phyloP scores from a whole-genome alignment of 345 rosid species.

The Pistacia integerrima region DNA sequence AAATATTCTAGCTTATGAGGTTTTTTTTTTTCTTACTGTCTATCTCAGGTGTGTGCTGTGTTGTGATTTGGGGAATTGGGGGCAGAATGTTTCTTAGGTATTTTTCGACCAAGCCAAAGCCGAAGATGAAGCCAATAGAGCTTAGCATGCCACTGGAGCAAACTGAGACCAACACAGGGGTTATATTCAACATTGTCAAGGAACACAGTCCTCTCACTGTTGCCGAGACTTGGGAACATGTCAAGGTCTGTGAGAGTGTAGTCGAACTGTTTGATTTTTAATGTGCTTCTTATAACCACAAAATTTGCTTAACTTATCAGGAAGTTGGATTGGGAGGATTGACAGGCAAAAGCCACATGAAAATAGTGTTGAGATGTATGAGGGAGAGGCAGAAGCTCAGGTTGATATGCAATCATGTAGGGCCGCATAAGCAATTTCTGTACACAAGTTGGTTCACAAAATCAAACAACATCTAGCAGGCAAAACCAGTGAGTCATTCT shows the following conservation, averaged over 20 bases:
- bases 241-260: conserved; percentile 44
- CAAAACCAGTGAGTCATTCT: conserved; percentile 13
- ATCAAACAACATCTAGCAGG: conserved; percentile 9
- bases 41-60: background rate
- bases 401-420: conserved; percentile 56
- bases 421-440: conserved; percentile 52
- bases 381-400: conserved; percentile 59
- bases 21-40: no score
- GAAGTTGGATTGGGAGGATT: conserved; percentile 49
- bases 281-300: background rate
- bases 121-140: conserved; percentile 83
- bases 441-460: conserved; percentile 61
- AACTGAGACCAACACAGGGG: conserved; percentile 78
- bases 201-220: conserved; percentile 90
- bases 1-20: no score
- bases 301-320: conserved; percentile 21
- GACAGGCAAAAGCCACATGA: conserved; percentile 55
- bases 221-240: conserved; percentile 71
- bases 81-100: conserved; percentile 46
- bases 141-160: conserved; percentile 81
- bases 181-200: conserved; percentile 72
- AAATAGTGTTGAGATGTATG: conserved; percentile 62
- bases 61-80: conserved; percentile 15
- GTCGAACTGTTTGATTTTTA: background rate
- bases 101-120: conserved; percentile 73